phyloP scores from a whole-genome alignment of 2,329 filamentous ascomycete species.

The Beauveria varroae region DNA sequence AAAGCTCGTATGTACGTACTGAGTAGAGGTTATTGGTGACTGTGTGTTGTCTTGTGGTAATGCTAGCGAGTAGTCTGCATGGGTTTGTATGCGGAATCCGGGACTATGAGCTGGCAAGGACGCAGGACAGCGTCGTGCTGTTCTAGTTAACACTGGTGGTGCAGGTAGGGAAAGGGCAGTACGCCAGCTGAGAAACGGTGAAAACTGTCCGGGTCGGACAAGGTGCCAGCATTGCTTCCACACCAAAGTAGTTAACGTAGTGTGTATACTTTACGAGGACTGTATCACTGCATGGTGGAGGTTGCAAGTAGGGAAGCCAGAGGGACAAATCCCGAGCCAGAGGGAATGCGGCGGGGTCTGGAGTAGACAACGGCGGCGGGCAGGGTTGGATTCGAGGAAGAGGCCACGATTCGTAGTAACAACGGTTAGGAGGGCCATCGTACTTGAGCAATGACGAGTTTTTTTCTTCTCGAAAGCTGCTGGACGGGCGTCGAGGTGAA shows the following conservation, averaged over 20 bases:
- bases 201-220: neutral
- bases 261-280: neutral
- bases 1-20: neutral
- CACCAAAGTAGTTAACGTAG: neutral
- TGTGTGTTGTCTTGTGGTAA: neutral
- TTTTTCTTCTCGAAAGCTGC: neutral
- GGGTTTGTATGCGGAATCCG: neutral
- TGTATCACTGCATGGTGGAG: neutral
- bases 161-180: neutral
- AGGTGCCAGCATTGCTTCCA: neutral
- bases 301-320: neutral
- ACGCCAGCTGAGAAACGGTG: neutral
- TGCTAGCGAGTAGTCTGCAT: neutral
- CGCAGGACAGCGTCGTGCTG: neutral
- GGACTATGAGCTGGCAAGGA: slow-evolving; percentile 2
- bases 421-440: neutral
- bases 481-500: neutral
- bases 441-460: neutral
- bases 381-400: neutral
- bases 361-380: too few species aligned
- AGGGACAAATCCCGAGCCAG: neutral
- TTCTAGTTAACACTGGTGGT: neutral
- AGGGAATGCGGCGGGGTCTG: neutral
- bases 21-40: neutral
- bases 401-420: neutral